Conservation (phyloP, 179 eudicot species). For the Beta lomatogona region DNA sequence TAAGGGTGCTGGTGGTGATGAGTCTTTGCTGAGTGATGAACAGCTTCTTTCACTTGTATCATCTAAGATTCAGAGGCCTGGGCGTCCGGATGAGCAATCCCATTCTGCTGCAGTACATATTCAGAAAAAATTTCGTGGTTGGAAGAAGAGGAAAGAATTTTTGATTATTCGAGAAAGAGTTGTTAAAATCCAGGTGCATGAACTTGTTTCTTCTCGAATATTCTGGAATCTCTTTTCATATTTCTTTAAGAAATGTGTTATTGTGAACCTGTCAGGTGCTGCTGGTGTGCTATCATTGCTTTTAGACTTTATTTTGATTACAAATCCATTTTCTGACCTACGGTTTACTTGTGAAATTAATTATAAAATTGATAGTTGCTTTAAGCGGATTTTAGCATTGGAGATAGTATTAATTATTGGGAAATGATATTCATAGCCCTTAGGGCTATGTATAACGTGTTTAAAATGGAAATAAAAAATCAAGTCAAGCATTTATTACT, state of each 20-base stretch:
- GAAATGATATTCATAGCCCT: slow-evolving; percentile 38
- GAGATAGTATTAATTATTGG: background rate
- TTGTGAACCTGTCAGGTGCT: background rate
- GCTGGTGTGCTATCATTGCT: background rate
- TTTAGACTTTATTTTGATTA: background rate
- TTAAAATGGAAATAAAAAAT: too few relatives aligned
- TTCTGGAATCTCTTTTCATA: background rate
- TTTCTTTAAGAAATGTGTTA: background rate
- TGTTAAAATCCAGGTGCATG: slow-evolving; percentile 67
- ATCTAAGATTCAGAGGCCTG: slow-evolving; percentile 48
- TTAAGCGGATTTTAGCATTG: background rate
- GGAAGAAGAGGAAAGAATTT: slow-evolving; percentile 64
- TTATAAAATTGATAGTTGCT: background rate
- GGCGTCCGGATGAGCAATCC: slow-evolving; percentile 39
- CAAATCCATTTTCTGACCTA: background rate
- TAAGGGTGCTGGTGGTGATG: slow-evolving; percentile 40
- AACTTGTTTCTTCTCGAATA: background rate
- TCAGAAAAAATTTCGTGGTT: slow-evolving; percentile 72
- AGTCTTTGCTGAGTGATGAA: slow-evolving; percentile 46
- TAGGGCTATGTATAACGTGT: too few relatives aligned
- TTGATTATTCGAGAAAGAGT: slow-evolving; percentile 56
- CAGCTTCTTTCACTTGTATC: slow-evolving; percentile 53
- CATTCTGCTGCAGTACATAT: slow-evolving; percentile 65
- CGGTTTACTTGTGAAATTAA: background rate
- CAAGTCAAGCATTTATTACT: too few relatives aligned